phyloP scores from a whole-genome alignment of 169 alveolate genomes.

The Amoebophrya sp. region DNA sequence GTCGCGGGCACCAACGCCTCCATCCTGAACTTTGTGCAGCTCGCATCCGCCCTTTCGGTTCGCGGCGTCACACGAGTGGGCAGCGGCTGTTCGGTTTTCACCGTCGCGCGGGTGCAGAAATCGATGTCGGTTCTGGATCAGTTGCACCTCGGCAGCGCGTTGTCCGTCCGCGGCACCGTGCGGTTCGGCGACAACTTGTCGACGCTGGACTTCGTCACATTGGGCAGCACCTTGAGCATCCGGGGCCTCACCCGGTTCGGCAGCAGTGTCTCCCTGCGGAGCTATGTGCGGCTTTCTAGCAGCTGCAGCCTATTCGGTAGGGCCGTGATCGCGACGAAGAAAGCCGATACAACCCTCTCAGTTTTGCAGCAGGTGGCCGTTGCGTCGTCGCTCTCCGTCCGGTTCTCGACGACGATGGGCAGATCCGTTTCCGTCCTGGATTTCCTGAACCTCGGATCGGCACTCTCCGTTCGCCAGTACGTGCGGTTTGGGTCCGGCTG shows the following conservation, averaged over 20 bases:
- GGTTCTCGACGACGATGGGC: background rate
- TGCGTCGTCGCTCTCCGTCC: conserved; percentile 27
- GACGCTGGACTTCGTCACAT: conserved; percentile 5
- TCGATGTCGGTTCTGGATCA: background rate
- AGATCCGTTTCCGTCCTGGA: conserved; percentile 3
- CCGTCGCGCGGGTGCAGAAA: background rate
- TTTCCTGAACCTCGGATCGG: background rate
- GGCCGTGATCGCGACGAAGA: background rate
- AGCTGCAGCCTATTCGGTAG: background rate
- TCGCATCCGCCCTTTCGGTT: background rate
- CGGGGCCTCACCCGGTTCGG: background rate
- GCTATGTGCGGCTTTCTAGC: background rate
- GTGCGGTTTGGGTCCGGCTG: background rate
- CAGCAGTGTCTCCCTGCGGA: background rate
- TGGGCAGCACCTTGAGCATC: conserved; percentile 1
- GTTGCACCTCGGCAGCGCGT: background rate
- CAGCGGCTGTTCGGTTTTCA: background rate
- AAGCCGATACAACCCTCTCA: background rate
- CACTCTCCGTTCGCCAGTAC: background rate
- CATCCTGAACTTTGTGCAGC: background rate
- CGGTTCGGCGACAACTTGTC: background rate
- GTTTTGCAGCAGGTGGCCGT: background rate
- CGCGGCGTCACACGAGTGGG: background rate
- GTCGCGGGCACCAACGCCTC: background rate
- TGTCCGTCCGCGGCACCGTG: background rate